Evolutionary conservation across 768 basidiomycete genomes (phyloP).

Genomic region (Lepiota venenata): DNA sequence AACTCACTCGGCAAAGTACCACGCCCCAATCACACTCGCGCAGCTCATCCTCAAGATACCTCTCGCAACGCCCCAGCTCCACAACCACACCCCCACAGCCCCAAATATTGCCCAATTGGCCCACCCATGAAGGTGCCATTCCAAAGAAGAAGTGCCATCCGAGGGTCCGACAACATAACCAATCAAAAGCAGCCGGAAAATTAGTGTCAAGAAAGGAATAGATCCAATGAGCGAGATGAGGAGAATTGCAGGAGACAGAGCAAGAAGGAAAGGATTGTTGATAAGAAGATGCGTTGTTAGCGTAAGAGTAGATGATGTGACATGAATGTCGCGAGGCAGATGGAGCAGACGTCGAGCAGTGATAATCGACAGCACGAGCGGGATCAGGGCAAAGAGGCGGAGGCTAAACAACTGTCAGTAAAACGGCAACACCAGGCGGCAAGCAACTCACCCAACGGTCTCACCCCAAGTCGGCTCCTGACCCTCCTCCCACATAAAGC

Average conservation of each 20-base stretch:
- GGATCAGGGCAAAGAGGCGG: conserved; percentile 74
- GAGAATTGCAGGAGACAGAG: conserved; percentile 71
- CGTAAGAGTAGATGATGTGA: conserved; percentile 52
- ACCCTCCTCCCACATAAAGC: conserved; percentile 57
- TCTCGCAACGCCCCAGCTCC: conserved; percentile 79
- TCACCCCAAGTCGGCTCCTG: conserved; percentile 73
- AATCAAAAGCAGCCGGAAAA: conserved; percentile 73
- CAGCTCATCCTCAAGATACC: conserved; percentile 74
- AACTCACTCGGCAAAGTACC: conserved; percentile 74
- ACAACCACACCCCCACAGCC: conserved; percentile 60
- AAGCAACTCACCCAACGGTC: conserved; percentile 61
- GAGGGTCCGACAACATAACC: conserved; percentile 41
- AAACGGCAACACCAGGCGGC: background rate
- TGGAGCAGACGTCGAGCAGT: conserved; percentile 70
- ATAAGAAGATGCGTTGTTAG: conserved; percentile 71
- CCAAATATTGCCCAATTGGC: conserved; percentile 44
- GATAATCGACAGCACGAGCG: conserved; percentile 63
- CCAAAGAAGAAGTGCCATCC: conserved; percentile 23
- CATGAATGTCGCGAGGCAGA: conserved; percentile 69
- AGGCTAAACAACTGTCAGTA: conserved; percentile 40
- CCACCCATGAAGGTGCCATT: conserved; percentile 39
- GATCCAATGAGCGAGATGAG: conserved; percentile 63
- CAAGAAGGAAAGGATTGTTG: conserved; percentile 69
- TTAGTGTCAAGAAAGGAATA: conserved; percentile 76
- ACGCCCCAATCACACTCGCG: conserved; percentile 83